These are phyloP conservation scores for Taphrina confusa DNA, from an alignment of 1,139 yeast species.

Conservation along the genomic window DNA sequence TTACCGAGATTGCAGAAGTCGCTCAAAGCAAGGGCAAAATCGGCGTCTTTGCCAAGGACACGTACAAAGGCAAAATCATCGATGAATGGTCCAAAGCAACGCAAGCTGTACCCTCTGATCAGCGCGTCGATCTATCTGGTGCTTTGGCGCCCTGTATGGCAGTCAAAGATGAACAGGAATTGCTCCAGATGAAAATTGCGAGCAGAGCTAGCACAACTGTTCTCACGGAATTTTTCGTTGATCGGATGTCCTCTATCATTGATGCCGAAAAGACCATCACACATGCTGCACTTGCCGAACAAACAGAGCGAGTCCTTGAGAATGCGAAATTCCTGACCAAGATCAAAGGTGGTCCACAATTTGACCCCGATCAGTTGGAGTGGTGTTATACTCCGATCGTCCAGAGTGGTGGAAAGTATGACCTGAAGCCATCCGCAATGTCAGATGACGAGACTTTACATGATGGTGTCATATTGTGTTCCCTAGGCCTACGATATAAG, in stretches of 20 bases:
- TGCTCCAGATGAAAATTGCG: slow-evolving; percentile 60
- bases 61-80: slow-evolving; percentile 77
- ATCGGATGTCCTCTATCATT: slow-evolving; percentile 82
- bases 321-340: slow-evolving; percentile 64
- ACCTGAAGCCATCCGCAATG: slow-evolving; percentile 80
- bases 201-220: slow-evolving; percentile 75
- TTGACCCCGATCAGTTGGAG: slow-evolving; percentile 76
- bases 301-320: slow-evolving; percentile 78
- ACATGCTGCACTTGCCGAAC: slow-evolving; percentile 72
- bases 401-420: slow-evolving; percentile 85
- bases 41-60: slow-evolving; percentile 71
- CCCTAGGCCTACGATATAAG: slow-evolving; percentile 83
- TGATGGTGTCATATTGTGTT: slow-evolving; percentile 79
- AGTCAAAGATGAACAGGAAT: slow-evolving; percentile 77
- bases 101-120: slow-evolving; percentile 49
- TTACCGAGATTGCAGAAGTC: slow-evolving; percentile 60
- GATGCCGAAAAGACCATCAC: slow-evolving; percentile 82
- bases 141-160: slow-evolving; percentile 65
- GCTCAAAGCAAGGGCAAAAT: slow-evolving; percentile 47
- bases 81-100: slow-evolving; percentile 60
- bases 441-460: slow-evolving; percentile 66
- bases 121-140: slow-evolving; percentile 59
- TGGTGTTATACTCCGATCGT: slow-evolving; percentile 95
- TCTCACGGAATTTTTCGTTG: slow-evolving; percentile 74
- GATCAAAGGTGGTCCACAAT: slow-evolving; percentile 20